These are phyloP conservation scores for Pyrenula aspistea DNA, from an alignment of 495 filamentous ascomycete genomes.

Conservation along the genomic window DNA sequence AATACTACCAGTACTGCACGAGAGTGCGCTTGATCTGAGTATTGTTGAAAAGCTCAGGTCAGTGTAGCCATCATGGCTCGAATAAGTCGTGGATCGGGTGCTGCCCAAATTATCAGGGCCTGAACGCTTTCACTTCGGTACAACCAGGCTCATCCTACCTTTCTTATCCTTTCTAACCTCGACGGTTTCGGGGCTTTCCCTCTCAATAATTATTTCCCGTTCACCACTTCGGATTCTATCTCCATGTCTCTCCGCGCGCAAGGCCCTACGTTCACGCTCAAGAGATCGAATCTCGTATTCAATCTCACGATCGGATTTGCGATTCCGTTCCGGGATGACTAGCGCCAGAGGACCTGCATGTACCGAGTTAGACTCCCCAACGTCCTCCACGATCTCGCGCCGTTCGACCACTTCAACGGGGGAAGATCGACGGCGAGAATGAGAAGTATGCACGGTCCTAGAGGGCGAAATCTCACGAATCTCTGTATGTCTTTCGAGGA, in stretches of 20 bases:
- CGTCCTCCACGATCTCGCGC: conserved; percentile 20
- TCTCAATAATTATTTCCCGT: conserved; percentile 25
- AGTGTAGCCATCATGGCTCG: conserved; percentile 69
- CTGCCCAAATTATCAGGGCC: conserved; percentile 19
- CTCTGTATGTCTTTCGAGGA: not conserved
- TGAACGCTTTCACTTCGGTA: conserved; percentile 24
- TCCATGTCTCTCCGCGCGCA: conserved; percentile 21
- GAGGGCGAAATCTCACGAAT: not conserved
- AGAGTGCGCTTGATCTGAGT: too few species aligned
- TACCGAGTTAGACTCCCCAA: conserved; percentile 37
- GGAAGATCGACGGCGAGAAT: conserved; percentile 22
- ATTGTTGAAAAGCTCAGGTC: conserved; percentile 33
- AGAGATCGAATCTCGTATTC: conserved; percentile 44
- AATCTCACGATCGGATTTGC: conserved; percentile 40
- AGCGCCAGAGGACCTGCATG: conserved; percentile 41
- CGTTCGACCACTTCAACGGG: conserved; percentile 17
- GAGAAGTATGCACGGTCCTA: conserved; percentile 5
- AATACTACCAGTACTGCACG: too few species aligned
- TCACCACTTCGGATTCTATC: conserved; percentile 32
- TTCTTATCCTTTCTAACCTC: conserved; percentile 71
- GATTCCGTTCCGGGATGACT: conserved; percentile 32
- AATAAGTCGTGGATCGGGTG: conserved; percentile 48
- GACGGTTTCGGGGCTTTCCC: conserved; percentile 37
- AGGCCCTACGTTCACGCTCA: conserved; percentile 34
- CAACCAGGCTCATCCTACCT: conserved; percentile 66